phyloP scores from a whole-genome alignment of 2,329 filamentous ascomycete species.

The Aspergillus sojae region DNA sequence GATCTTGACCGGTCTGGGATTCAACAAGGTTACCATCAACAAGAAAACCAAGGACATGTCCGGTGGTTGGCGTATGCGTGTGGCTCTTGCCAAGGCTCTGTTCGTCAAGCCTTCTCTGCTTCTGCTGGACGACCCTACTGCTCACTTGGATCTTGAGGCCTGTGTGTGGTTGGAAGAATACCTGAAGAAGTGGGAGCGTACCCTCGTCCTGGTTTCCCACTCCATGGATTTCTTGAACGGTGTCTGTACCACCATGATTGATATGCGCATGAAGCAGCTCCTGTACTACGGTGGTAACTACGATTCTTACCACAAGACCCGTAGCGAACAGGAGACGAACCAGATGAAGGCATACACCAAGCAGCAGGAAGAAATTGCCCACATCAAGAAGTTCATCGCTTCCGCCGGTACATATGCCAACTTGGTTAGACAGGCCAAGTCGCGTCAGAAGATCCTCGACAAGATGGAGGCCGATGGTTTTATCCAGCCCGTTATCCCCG shows the following conservation, averaged over 20 bases:
- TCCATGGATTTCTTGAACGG: constrained; percentile 99
- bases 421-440: constrained; percentile 98
- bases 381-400: constrained; percentile 99
- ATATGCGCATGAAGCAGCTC: constrained; percentile 88
- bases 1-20: constrained; percentile 96
- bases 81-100: constrained; percentile 92
- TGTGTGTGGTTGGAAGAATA: constrained; percentile 99
- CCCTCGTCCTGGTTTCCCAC: constrained; percentile 94
- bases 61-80: constrained; percentile 99
- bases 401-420: constrained; percentile 99
- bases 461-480: constrained; percentile 99
- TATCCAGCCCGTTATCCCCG: constrained; percentile 83
- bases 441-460: constrained; percentile 98
- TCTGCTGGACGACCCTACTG: constrained; percentile 95
- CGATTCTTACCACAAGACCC: constrained; percentile 95
- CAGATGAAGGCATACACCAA: constrained; percentile 99
- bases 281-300: constrained; percentile 99
- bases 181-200: constrained; percentile 99
- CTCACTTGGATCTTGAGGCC: constrained; percentile 98
- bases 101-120: constrained; percentile 98
- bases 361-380: constrained; percentile 97
- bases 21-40: constrained; percentile 96
- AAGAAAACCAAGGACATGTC: constrained; percentile 99
- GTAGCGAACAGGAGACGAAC: constrained; percentile 91
- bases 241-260: constrained; percentile 97